phyloP scores from a whole-genome alignment of 2,329 filamentous ascomycete genomes.

The Xylariaceae sp. region DNA sequence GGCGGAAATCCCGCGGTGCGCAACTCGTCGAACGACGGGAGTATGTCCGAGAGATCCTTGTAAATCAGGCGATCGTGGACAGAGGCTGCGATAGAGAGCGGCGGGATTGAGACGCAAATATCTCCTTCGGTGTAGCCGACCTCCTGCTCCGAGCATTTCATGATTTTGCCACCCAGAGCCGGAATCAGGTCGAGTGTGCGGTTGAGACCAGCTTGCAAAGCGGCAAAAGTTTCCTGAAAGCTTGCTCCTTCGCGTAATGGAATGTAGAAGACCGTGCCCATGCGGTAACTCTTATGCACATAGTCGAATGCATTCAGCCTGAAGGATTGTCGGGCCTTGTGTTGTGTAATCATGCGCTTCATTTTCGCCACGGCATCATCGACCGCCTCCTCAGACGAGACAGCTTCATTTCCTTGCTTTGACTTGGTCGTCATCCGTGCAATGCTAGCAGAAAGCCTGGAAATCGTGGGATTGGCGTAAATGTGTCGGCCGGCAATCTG shows the following conservation, averaged over 20 bases:
- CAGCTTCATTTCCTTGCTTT: conserved; percentile 16
- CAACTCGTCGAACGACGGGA: conserved; percentile 29
- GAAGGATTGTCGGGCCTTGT: conserved; percentile 32
- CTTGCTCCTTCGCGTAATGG: conserved; percentile 27
- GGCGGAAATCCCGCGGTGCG: conserved; percentile 27
- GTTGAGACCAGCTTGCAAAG: conserved; percentile 34
- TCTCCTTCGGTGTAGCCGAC: conserved; percentile 31
- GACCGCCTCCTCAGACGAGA: background rate
- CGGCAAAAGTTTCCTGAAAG: conserved; percentile 32
- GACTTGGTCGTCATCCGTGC: conserved; percentile 17
- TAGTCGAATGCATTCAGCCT: conserved; percentile 34
- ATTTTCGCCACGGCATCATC: conserved; percentile 8
- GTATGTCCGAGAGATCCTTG: conserved; percentile 28
- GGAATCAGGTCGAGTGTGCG: conserved; percentile 37
- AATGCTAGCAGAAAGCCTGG: conserved; percentile 28
- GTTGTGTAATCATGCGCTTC: conserved; percentile 18
- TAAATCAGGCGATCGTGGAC: conserved; percentile 21
- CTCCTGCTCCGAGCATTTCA: conserved; percentile 29
- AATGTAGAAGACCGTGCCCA: conserved; percentile 35
- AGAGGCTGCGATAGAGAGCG: background rate
- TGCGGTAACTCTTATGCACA: conserved; percentile 33
- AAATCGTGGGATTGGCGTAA: conserved; percentile 34
- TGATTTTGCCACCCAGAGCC: conserved; percentile 36
- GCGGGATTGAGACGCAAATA: conserved; percentile 22
- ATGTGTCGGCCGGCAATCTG: conserved; percentile 34